Conservation (phyloP, 805 yeast species). For the Nakazawaea sp. region DNA sequence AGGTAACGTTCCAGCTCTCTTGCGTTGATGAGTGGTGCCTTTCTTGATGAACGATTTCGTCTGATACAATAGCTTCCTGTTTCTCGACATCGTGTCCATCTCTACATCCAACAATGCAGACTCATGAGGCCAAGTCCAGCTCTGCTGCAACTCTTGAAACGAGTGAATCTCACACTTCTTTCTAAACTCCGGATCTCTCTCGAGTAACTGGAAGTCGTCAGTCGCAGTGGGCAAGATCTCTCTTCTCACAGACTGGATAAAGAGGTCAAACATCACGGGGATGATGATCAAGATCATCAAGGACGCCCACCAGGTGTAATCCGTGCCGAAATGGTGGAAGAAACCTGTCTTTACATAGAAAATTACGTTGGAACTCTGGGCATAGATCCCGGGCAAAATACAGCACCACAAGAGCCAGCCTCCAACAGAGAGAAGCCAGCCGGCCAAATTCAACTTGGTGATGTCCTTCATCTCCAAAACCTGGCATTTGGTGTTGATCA, state of each 20-base stretch:
- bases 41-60: conserved; percentile 24
- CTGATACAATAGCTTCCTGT: conserved; percentile 16
- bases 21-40: conserved; percentile 35
- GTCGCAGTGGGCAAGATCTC: conserved; percentile 64
- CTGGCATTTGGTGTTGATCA: conserved; percentile 75
- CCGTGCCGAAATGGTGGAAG: conserved; percentile 65
- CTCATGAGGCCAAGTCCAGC: conserved; percentile 59
- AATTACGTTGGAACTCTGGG: conserved; percentile 42
- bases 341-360: conserved; percentile 71
- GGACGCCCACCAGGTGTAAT: conserved; percentile 83
- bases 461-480: conserved; percentile 75
- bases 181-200: conserved; percentile 60
- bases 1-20: conserved; percentile 42
- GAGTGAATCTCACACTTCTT: conserved; percentile 68
- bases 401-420: conserved; percentile 89
- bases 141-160: conserved; percentile 63
- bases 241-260: conserved; percentile 49
- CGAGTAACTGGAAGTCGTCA: conserved; percentile 72
- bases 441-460: conserved; percentile 59
- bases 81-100: conserved; percentile 14
- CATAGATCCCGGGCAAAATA: conserved; percentile 64
- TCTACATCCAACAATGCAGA: conserved; percentile 21
- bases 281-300: conserved; percentile 48
- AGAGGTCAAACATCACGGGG: conserved; percentile 61
- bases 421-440: conserved; percentile 62